Conservation (phyloP, 345 rosid species). For the Eucalyptus viminalis region DNA sequence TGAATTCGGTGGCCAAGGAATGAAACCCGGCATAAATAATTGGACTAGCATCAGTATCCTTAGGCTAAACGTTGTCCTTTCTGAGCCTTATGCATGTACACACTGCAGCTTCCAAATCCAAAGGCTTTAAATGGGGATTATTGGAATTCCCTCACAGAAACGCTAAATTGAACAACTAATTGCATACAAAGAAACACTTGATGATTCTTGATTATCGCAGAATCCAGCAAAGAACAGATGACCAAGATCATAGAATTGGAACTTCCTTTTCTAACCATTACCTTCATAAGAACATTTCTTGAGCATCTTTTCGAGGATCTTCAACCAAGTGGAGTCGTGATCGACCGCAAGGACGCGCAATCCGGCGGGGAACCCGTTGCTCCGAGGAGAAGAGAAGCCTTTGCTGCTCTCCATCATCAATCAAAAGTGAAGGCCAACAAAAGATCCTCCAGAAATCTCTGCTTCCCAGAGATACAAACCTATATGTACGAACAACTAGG, state of each 20-base stretch:
- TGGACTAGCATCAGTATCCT: neutral
- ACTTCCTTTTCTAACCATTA: neutral
- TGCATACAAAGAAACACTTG: neutral
- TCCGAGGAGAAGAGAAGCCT: constrained; percentile 62
- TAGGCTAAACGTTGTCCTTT: neutral
- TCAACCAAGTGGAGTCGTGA: constrained; percentile 86
- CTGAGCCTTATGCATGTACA: neutral
- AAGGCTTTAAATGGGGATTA: no score
- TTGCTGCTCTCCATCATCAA: constrained; percentile 25
- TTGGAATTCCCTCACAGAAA: no score
- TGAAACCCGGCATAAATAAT: neutral
- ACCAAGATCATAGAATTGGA: neutral
- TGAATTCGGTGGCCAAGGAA: neutral
- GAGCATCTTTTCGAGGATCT: constrained; percentile 98
- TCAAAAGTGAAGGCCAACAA: no score
- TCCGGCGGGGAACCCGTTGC: constrained; percentile 54
- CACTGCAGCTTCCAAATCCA: no score
- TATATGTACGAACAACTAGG: neutral
- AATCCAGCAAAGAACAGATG: neutral
- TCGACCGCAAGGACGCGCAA: constrained; percentile 92
- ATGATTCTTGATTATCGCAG: neutral
- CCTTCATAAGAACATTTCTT: constrained; percentile 90
- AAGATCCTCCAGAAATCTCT: neutral
- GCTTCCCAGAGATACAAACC: neutral
- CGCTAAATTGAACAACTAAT: no score